phyloP scores from a whole-genome alignment of 345 rosid species.

The Gossypium sturtianum region DNA sequence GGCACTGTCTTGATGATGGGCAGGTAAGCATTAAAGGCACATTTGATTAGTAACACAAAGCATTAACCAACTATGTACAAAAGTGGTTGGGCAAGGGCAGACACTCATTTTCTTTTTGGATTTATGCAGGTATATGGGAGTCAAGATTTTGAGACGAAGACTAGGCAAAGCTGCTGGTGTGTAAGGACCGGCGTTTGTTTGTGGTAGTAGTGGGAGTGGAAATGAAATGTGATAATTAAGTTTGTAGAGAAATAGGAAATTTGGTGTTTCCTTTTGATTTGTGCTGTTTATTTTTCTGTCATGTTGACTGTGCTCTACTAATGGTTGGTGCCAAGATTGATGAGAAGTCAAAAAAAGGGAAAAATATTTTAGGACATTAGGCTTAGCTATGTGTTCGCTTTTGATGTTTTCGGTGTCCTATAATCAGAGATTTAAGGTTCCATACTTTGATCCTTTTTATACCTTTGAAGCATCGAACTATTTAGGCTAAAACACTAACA shows the following conservation, averaged over 20 bases:
- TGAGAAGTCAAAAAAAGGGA: no score
- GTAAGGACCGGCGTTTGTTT: conserved; percentile 20
- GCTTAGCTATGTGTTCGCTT: neutral
- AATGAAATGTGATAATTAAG: neutral
- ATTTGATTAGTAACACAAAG: neutral
- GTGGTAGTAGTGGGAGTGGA: conserved; percentile 5
- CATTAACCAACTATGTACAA: neutral
- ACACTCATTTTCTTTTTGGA: conserved; percentile 7
- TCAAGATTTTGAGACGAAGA: conserved; percentile 73
- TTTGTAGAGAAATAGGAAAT: neutral
- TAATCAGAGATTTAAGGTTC: neutral
- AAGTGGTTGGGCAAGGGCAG: neutral
- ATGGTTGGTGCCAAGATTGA: neutral
- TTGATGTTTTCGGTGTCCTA: neutral
- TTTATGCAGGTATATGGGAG: conserved; percentile 77
- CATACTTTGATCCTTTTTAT: neutral
- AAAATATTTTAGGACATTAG: neutral
- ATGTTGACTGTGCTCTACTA: conserved; percentile 2
- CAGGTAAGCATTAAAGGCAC: conserved; percentile 43
- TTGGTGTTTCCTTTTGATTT: neutral
- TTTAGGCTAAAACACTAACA: no score
- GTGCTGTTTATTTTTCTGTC: neutral
- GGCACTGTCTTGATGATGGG: conserved; percentile 98
- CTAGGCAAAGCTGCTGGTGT: conserved; percentile 52
- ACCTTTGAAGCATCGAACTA: no score